Percentiles rank a stretch among this genome's conserved stretches.
Conservation (phyloP, 2,329 filamentous ascomycete genomes). For the Talaromyces sp. region DNA sequence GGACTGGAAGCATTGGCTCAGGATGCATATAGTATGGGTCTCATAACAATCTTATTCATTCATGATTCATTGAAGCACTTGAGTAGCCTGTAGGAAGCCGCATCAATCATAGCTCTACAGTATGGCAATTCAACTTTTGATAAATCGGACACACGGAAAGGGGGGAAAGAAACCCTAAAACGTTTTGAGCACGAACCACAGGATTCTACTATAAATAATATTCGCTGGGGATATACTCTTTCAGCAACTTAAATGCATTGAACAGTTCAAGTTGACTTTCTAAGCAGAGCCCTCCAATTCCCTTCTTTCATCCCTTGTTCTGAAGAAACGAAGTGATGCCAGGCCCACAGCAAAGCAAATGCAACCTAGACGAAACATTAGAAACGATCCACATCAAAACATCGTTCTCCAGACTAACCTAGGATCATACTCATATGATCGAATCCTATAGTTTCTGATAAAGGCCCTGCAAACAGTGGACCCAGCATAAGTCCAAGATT, state of each 20-base stretch:
- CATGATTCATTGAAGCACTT: too few relatives aligned
- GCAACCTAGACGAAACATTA: background rate
- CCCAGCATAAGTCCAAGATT: slow-evolving; percentile 28
- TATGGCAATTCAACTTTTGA: too few relatives aligned
- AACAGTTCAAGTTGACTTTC: too few relatives aligned
- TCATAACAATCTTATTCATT: background rate
- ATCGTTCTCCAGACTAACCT: background rate
- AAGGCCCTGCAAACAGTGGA: slow-evolving; percentile 22
- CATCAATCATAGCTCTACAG: too few relatives aligned
- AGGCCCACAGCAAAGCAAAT: background rate
- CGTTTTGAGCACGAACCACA: too few relatives aligned
- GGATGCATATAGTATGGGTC: too few relatives aligned
- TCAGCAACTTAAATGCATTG: too few relatives aligned
- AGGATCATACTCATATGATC: background rate
- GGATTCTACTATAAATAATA: background rate
- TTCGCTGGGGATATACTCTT: background rate
- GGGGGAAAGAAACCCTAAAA: too few relatives aligned
- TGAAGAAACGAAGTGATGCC: background rate
- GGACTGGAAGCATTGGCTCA: too few relatives aligned
- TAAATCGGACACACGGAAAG: too few relatives aligned
- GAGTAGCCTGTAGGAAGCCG: too few relatives aligned
- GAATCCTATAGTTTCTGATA: slow-evolving; percentile 9
- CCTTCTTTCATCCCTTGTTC: background rate
- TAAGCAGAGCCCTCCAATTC: background rate
- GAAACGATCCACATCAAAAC: background rate